A percentile compares a stretch with the other conserved stretches of the same genome.
Evolutionary conservation across 371 early-diverging fungal species (phyloP).

Genomic region (Haplosporangium sp.): DNA sequence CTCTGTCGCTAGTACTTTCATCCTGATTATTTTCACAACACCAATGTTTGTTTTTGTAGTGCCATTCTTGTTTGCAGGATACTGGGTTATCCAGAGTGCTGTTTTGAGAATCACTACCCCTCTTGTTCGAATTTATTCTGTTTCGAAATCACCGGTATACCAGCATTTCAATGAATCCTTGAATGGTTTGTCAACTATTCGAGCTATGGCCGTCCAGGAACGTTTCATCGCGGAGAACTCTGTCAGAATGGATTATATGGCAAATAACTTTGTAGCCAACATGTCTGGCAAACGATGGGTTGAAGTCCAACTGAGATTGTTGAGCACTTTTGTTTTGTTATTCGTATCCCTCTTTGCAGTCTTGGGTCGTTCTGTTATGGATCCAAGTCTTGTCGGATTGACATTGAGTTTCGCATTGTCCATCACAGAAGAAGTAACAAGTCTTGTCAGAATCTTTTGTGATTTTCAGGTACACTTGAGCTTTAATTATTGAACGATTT

Average conservation of each 20-base stretch:
- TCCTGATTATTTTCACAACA: slow-evolving; percentile 71
- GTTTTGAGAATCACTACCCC: slow-evolving; percentile 78
- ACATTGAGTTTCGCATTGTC: slow-evolving; percentile 89
- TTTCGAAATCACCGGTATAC: slow-evolving; percentile 85
- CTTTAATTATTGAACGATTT: background rate
- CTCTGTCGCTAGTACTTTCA: slow-evolving; percentile 66
- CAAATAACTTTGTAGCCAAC: slow-evolving; percentile 83
- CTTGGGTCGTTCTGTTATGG: slow-evolving; percentile 61
- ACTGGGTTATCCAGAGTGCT: slow-evolving; percentile 36
- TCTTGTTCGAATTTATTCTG: slow-evolving; percentile 80
- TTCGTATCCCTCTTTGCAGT: slow-evolving; percentile 76
- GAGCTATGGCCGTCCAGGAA: slow-evolving; percentile 80
- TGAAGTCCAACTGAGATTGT: slow-evolving; percentile 88
- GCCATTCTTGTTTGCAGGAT: slow-evolving; percentile 67
- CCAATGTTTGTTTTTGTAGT: slow-evolving; percentile 70
- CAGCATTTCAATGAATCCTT: slow-evolving; percentile 86
- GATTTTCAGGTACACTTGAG: slow-evolving; percentile 70
- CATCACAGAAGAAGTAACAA: slow-evolving; percentile 87
- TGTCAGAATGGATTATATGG: slow-evolving; percentile 81
- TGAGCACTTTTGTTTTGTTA: slow-evolving; percentile 75
- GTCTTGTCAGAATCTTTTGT: slow-evolving; percentile 81
- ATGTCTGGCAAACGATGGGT: slow-evolving; percentile 91
- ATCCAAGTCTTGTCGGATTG: slow-evolving; percentile 86
- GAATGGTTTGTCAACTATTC: slow-evolving; percentile 83
- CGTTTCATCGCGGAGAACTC: slow-evolving; percentile 85